phyloP scores from a whole-genome alignment of 208 protist species.

The Leishmania braziliensis region DNA sequence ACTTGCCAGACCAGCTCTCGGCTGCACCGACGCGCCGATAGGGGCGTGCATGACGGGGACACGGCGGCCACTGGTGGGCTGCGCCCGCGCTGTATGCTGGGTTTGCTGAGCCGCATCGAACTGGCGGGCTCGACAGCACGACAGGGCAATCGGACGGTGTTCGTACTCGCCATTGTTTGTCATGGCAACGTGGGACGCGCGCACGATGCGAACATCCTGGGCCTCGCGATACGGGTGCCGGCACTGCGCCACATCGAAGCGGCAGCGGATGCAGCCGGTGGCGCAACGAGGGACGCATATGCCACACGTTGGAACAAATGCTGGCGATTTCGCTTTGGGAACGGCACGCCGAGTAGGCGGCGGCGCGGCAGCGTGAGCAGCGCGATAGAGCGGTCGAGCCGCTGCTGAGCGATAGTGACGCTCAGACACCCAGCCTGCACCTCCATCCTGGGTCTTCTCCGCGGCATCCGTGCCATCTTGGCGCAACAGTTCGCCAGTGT shows the following conservation, averaged over 20 bases:
- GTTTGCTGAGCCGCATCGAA: conserved; percentile 17
- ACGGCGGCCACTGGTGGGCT: conserved; percentile 16
- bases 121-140: conserved; percentile 20
- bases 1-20: conserved; percentile 9
- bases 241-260: conserved; percentile 11
- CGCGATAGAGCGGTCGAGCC: neutral
- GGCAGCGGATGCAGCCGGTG: conserved; percentile 1
- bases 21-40: conserved; percentile 18
- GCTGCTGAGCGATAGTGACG: neutral
- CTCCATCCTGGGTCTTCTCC: neutral
- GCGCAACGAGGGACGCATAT: neutral
- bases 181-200: conserved; percentile 7
- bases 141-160: neutral
- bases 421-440: neutral
- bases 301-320: conserved; percentile 25
- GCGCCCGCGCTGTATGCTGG: conserved; percentile 21
- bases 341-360: conserved; percentile 2
- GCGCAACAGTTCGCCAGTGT: neutral
- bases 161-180: neutral
- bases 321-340: conserved; percentile 17
- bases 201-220: conserved; percentile 29
- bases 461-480: neutral
- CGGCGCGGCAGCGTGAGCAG: neutral
- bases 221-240: conserved; percentile 33
- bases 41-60: conserved; percentile 26